Evolutionary conservation across 306 rosid species (phyloP), one percentile per base, ranked within the genome.

Genomic region (Spatholobus suberectus): DNA sequence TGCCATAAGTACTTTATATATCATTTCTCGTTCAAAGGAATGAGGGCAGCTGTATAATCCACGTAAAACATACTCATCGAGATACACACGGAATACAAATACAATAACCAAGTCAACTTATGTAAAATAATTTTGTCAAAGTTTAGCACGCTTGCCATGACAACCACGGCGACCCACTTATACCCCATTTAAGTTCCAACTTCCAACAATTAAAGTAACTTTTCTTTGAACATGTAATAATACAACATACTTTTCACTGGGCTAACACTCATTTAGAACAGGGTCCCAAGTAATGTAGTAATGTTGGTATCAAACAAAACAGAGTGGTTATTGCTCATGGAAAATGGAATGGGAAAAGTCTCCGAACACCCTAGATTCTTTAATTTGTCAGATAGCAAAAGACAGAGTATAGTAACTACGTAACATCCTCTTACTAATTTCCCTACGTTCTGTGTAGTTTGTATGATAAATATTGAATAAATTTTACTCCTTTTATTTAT

Each of bases 181-280:
- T 58, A 65, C 70, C 58, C 5, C 26, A 18, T 70, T 34, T 21
- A 65, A 63, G 14, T 34, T 32, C 59, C 61, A 80, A 80, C 61
- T 34, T 32, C 59, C 61, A 80, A 80, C 61, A 41, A 51, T 62
- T 69, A n/a, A 79, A 66, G 29, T 77, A 47, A 66, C 82, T 20
- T 78, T 47, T 26, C 15, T 38, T 62, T 62, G 8, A 61, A 52
- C 21, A 1, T 7, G 47, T 65, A 27, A 27, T 14, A 61, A 61
- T 61, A 23, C 3, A 54, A 20, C n/a, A 24, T 59, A 17, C 52
- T 47, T 35, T 79, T 37, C 52, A 63, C 67, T 18, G 54, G 9
- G 7, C 62, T 46, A 32, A 44, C 20, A 26, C 18, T 62, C 43
- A 27, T 27, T 76, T 43, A 27, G 9, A 55, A 11, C n/a, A n/a